Percentiles rank a stretch among this genome's conserved stretches.
Evolutionary conservation across 2,329 filamentous ascomycete genomes (phyloP).

Genomic region (Tolypocladium sp.): DNA sequence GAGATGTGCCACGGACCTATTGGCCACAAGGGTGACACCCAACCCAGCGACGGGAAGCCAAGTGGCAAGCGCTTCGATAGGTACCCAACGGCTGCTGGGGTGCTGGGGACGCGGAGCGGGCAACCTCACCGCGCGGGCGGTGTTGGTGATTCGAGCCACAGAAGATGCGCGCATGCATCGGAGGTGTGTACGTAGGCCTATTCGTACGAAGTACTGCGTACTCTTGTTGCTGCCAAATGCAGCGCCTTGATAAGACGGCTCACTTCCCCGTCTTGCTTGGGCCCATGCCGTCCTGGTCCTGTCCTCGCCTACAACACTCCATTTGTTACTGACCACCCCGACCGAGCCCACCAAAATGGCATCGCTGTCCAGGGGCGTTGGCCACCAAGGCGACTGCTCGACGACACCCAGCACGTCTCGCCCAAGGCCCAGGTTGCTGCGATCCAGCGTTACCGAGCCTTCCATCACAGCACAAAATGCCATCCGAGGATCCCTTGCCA

Average conservation of each 20-base stretch:
- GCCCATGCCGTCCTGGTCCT: not conserved
- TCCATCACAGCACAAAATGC: slow-evolving; percentile 48
- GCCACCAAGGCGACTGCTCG: not conserved
- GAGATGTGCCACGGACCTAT: not conserved
- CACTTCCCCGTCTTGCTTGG: not conserved
- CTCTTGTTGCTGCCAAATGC: not conserved
- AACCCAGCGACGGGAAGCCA: not conserved
- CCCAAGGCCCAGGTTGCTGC: slow-evolving; percentile 23
- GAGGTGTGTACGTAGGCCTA: not conserved
- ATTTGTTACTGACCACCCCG: not conserved
- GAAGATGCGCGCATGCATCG: not conserved
- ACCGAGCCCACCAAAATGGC: not conserved
- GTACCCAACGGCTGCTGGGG: not conserved
- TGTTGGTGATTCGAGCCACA: not conserved
- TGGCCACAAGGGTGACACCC: not conserved
- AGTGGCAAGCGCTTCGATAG: not conserved
- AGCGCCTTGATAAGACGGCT: not conserved
- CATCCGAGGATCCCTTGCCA: slow-evolving; percentile 40
- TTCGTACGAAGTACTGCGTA: not conserved
- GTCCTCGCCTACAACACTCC: not conserved
- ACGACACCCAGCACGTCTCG: not conserved
- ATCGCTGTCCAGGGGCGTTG: not conserved
- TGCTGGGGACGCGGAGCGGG: not conserved
- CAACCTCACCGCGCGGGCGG: not conserved
- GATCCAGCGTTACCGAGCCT: slow-evolving; percentile 47